A percentile compares a stretch with the other conserved stretches of the same genome.
Conservation (phyloP, 2,329 filamentous ascomycete genomes). For the Metarhizium brunneum region DNA sequence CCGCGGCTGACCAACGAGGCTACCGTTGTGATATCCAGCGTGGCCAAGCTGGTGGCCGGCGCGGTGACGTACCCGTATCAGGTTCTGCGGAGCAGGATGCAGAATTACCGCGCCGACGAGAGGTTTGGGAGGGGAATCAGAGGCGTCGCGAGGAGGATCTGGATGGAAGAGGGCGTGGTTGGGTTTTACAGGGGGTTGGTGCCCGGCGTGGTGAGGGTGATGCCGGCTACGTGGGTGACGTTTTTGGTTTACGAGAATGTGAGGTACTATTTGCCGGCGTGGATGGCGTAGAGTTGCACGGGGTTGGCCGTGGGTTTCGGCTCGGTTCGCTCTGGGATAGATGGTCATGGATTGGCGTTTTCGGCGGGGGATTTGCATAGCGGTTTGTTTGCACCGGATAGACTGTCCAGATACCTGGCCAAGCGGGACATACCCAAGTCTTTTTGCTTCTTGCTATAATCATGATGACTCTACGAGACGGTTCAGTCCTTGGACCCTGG, state of each 20-base stretch:
- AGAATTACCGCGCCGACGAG: slow-evolving; percentile 75
- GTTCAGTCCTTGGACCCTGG: too few species aligned
- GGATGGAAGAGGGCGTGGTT: slow-evolving; percentile 64
- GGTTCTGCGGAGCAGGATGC: slow-evolving; percentile 77
- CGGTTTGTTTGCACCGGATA: too few species aligned
- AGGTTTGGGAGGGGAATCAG: slow-evolving; percentile 60
- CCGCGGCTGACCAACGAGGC: slow-evolving; percentile 57
- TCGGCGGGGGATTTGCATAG: too few species aligned
- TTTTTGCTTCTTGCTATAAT: too few species aligned
- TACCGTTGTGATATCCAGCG: slow-evolving; percentile 69
- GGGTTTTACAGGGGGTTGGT: slow-evolving; percentile 91
- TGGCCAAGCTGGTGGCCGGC: slow-evolving; percentile 82
- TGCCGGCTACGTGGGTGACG: slow-evolving; percentile 93
- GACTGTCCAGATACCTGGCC: too few species aligned
- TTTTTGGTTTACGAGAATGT: slow-evolving; percentile 97
- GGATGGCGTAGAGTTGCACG: slow-evolving; percentile 15
- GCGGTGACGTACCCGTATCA: slow-evolving; percentile 91
- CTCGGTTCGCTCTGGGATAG: too few species aligned
- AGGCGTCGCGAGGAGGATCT: slow-evolving; percentile 67
- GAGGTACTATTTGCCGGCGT: slow-evolving; percentile 56
- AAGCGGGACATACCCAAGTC: too few species aligned
- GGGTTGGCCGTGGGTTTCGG: too few species aligned
- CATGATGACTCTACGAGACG: too few species aligned
- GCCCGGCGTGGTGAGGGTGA: slow-evolving; percentile 79
- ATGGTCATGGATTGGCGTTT: too few species aligned